Evolutionary conservation across 352 stramenopile species (phyloP).

Genomic region (Phytophthora capsici): DNA sequence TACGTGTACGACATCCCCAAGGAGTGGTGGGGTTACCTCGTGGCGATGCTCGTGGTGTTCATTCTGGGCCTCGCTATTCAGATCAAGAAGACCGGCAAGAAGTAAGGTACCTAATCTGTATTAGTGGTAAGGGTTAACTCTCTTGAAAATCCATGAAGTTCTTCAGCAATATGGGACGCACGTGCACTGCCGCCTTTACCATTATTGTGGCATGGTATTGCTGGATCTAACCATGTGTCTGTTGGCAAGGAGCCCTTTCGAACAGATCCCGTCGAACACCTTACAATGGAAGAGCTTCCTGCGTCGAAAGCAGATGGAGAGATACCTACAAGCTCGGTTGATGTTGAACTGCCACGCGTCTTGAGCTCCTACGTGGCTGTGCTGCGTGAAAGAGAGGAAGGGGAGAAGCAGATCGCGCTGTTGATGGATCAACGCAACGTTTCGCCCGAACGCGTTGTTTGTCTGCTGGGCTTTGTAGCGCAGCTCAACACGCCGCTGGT

Average conservation of each 20-base stretch:
- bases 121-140: slow-evolving; percentile 3
- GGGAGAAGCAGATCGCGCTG: slow-evolving; percentile 13
- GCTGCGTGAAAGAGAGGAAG: slow-evolving; percentile 11
- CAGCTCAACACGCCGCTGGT: slow-evolving; percentile 43
- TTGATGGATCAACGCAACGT: slow-evolving; percentile 29
- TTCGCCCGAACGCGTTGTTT: slow-evolving; percentile 19
- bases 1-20: slow-evolving; percentile 55
- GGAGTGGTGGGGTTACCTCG: slow-evolving; percentile 63
- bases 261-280: not conserved
- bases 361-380: slow-evolving; percentile 19
- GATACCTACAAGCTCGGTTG: not conserved
- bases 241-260: slow-evolving; percentile 11
- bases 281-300: not conserved
- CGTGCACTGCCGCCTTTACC: not conserved
- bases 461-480: slow-evolving; percentile 34
- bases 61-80: slow-evolving; percentile 54
- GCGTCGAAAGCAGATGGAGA: slow-evolving; percentile 19
- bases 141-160: no score
- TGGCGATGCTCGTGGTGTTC: slow-evolving; percentile 52
- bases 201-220: not conserved
- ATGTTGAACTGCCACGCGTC: slow-evolving; percentile 9
- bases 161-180: slow-evolving; percentile 2
- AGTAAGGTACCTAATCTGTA: slow-evolving; percentile 29
- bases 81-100: slow-evolving; percentile 61
- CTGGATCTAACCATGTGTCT: slow-evolving; percentile 5